phyloP scores from a whole-genome alignment of 768 basidiomycete genomes.

The Auricularia sp. region DNA sequence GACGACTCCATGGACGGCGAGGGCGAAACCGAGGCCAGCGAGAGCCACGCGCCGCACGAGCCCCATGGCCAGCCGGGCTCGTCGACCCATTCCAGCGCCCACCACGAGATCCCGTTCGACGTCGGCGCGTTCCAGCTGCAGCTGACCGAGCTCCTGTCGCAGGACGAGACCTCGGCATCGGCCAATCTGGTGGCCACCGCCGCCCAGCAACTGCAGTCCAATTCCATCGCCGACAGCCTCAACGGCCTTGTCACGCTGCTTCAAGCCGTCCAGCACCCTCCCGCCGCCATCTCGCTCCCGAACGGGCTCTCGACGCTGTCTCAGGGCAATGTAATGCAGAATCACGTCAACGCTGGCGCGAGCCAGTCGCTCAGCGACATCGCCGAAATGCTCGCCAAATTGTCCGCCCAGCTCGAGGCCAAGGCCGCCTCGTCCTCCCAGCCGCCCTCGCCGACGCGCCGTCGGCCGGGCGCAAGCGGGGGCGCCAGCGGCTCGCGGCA shows the following conservation, averaged over 20 bases:
- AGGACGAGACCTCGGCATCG: constrained; percentile 62
- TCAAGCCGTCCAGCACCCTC: constrained; percentile 51
- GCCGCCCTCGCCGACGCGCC: constrained; percentile 4
- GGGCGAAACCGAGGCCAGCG: constrained; percentile 19
- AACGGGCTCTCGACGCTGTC: too few relatives aligned
- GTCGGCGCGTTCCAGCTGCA: constrained; percentile 61
- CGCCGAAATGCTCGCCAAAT: constrained; percentile 65
- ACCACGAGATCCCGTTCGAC: constrained; percentile 17
- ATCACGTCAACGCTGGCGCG: constrained; percentile 21
- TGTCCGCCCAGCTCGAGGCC: constrained; percentile 58
- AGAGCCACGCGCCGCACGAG: not conserved
- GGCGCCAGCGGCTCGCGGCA: constrained; percentile 37
- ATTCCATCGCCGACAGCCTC: constrained; percentile 27
- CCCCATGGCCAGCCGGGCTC: constrained; percentile 22
- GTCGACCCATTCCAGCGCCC: constrained; percentile 26
- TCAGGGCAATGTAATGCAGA: not conserved
- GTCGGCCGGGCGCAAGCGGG: constrained; percentile 15
- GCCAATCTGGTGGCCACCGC: constrained; percentile 24
- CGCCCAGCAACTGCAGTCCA: constrained; percentile 16
- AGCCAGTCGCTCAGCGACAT: constrained; percentile 46
- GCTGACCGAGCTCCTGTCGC: constrained; percentile 62
- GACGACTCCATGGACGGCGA: constrained; percentile 2
- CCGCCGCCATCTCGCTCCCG: constrained; percentile 11
- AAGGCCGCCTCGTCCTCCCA: constrained; percentile 20
- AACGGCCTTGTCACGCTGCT: constrained; percentile 67